Conservation (phyloP, 2,329 filamentous ascomycete species). For the Fragosphaeria purpurea region DNA sequence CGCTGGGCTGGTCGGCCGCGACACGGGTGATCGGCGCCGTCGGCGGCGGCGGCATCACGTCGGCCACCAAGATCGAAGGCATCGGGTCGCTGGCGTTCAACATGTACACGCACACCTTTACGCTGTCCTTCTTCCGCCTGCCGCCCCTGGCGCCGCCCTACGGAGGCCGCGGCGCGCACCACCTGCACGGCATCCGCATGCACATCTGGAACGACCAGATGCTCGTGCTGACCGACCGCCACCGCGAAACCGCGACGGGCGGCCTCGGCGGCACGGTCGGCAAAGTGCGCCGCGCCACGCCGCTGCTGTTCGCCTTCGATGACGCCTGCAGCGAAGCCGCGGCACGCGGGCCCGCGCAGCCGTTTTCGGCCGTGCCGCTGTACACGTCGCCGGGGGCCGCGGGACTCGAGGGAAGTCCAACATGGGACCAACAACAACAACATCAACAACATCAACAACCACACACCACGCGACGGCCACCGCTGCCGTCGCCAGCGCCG, state of each 20-base stretch:
- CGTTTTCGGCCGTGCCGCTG: slow-evolving; percentile 11
- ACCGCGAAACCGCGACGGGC: slow-evolving; percentile 1
- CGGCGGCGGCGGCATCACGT: not conserved
- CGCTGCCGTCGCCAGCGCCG: no score
- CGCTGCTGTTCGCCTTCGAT: slow-evolving; percentile 12
- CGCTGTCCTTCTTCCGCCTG: slow-evolving; percentile 6
- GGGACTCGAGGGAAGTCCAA: no score
- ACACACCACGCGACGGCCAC: no score
- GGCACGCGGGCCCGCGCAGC: not conserved
- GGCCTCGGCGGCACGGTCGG: not conserved
- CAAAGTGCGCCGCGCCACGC: slow-evolving; percentile 7
- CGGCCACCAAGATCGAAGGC: not conserved
- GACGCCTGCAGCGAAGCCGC: slow-evolving; percentile 6
- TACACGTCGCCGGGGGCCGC: not conserved
- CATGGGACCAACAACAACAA: no score
- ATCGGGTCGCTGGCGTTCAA: slow-evolving; percentile 11
- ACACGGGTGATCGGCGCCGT: no score
- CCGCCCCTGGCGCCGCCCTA: slow-evolving; percentile 2
- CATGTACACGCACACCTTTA: slow-evolving; percentile 9
- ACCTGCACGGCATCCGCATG: not conserved
- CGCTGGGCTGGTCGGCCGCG: not conserved
- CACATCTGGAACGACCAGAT: slow-evolving; percentile 15
- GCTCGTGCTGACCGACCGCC: slow-evolving; percentile 10
- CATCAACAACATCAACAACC: no score
- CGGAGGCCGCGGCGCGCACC: not conserved